phyloP scores from a whole-genome alignment of 441 rosid species.

The Flueggea neowawraea region DNA sequence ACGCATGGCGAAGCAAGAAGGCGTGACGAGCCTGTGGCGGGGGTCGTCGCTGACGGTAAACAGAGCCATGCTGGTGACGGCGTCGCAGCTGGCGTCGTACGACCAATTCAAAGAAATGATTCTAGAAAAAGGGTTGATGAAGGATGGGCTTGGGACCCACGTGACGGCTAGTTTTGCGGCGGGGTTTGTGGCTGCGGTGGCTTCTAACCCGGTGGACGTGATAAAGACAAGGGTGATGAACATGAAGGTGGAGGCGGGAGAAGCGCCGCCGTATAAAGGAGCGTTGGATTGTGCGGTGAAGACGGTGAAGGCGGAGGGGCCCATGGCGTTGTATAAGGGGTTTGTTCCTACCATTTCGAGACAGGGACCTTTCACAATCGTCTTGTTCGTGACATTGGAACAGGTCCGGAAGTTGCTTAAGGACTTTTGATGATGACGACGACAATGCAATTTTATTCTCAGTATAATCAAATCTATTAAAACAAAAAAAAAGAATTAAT shows the following conservation, averaged over 20 bases:
- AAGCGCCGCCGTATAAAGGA: constrained; percentile 36
- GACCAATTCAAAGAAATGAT: constrained; percentile 60
- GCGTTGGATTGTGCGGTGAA: constrained; percentile 57
- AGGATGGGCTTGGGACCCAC: constrained; percentile 58
- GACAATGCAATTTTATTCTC: neutral
- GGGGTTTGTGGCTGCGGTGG: constrained; percentile 64
- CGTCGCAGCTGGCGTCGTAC: constrained; percentile 66
- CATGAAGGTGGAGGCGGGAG: constrained; percentile 43
- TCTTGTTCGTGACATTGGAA: constrained; percentile 63
- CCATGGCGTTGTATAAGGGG: constrained; percentile 62
- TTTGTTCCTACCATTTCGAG: constrained; percentile 62
- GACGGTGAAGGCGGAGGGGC: constrained; percentile 59
- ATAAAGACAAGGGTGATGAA: constrained; percentile 73
- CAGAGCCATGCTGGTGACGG: constrained; percentile 69
- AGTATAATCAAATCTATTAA: no score
- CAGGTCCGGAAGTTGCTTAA: constrained; percentile 52
- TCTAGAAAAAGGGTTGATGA: constrained; percentile 31
- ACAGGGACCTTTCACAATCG: constrained; percentile 68
- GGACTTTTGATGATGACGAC: constrained; percentile 29
- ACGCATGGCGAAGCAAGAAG: constrained; percentile 47
- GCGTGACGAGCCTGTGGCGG: constrained; percentile 53
- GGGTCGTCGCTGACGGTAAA: constrained; percentile 61
- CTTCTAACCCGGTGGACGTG: constrained; percentile 62
- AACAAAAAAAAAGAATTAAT: no score
- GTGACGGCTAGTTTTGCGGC: constrained; percentile 63